These are phyloP conservation scores for Fusarium sp. DNA, from an alignment of 2,329 filamentous ascomycete species.

Conservation along the genomic window DNA sequence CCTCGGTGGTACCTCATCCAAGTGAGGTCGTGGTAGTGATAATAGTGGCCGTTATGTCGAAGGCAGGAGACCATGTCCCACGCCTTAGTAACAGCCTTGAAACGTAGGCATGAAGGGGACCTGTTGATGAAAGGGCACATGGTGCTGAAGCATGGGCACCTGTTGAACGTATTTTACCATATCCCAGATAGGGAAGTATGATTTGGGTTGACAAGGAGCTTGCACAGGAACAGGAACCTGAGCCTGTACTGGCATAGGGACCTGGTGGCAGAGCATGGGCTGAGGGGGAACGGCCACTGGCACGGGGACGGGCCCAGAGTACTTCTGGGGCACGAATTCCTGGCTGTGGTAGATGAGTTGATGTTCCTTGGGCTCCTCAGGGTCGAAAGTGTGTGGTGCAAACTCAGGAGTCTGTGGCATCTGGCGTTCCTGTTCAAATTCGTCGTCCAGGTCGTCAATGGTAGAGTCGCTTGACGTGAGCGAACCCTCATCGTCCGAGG, in stretches of 20 bases:
- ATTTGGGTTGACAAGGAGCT: slow-evolving; percentile 58
- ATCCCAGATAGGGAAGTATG: slow-evolving; percentile 64
- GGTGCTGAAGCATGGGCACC: slow-evolving; percentile 60
- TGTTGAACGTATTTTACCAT: slow-evolving; percentile 65
- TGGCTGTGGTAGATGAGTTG: slow-evolving; percentile 55
- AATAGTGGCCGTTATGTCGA: not conserved
- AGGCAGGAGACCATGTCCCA: slow-evolving; percentile 2
- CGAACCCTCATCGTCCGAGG: slow-evolving; percentile 68
- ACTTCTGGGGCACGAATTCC: slow-evolving; percentile 61
- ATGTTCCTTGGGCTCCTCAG: slow-evolving; percentile 58
- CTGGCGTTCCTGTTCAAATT: slow-evolving; percentile 59
- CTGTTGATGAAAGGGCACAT: slow-evolving; percentile 64
- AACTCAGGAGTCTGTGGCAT: slow-evolving; percentile 55
- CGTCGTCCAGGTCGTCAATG: slow-evolving; percentile 64
- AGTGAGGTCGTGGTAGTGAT: slow-evolving; percentile 26
- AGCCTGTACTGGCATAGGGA: slow-evolving; percentile 48
- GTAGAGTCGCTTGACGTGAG: slow-evolving; percentile 66
- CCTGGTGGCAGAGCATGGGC: slow-evolving; percentile 49
- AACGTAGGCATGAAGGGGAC: slow-evolving; percentile 64
- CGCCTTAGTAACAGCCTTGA: slow-evolving; percentile 61
- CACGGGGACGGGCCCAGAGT: slow-evolving; percentile 53
- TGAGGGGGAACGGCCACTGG: slow-evolving; percentile 43
- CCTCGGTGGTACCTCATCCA: slow-evolving; percentile 37
- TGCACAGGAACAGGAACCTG: slow-evolving; percentile 54
- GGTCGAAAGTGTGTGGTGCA: slow-evolving; percentile 58